Percentiles rank a stretch among this genome's conserved stretches.
These are phyloP conservation scores for Colletotrichum sp. DNA, from an alignment of 2,329 filamentous ascomycete species.

Conservation along the genomic window DNA sequence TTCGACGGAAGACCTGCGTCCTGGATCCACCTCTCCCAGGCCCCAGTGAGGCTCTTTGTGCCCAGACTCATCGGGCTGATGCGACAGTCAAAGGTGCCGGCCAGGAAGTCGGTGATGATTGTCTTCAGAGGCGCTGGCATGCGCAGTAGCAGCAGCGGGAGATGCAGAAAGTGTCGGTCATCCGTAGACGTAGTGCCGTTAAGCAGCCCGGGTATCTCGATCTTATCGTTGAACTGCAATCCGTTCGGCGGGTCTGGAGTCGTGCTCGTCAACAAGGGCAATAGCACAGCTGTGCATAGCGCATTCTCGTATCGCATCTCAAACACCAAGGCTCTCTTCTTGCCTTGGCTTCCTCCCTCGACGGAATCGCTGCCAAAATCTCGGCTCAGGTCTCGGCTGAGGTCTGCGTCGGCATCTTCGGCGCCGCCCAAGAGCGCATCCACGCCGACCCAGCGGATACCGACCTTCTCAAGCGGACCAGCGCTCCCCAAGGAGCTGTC, in stretches of 20 bases:
- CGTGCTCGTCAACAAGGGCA: slow-evolving; percentile 38
- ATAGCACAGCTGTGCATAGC: slow-evolving; percentile 53
- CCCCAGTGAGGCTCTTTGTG: slow-evolving; percentile 52
- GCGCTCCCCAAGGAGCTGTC: slow-evolving; percentile 43
- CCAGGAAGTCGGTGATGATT: slow-evolving; percentile 56
- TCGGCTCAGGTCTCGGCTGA: background rate
- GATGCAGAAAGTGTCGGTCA: slow-evolving; percentile 42
- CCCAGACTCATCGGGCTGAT: slow-evolving; percentile 55
- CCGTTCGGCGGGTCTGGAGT: background rate
- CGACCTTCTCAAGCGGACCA: slow-evolving; percentile 51
- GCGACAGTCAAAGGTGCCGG: slow-evolving; percentile 60
- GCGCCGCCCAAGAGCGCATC: slow-evolving; percentile 33
- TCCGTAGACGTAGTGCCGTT: slow-evolving; percentile 9
- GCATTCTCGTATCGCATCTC: slow-evolving; percentile 59
- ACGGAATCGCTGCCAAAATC: slow-evolving; percentile 3
- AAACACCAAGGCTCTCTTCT: slow-evolving; percentile 43
- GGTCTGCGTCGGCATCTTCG: background rate
- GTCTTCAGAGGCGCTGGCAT: slow-evolving; percentile 59
- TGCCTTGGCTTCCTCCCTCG: slow-evolving; percentile 10
- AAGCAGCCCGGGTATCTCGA: background rate
- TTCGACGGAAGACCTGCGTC: slow-evolving; percentile 38
- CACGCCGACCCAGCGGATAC: slow-evolving; percentile 50
- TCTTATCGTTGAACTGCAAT: background rate
- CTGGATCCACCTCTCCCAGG: slow-evolving; percentile 58
- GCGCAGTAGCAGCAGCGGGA: slow-evolving; percentile 59